Conservation (phyloP, 2,329 filamentous ascomycete genomes). For the Paecilomyces fulvus region DNA sequence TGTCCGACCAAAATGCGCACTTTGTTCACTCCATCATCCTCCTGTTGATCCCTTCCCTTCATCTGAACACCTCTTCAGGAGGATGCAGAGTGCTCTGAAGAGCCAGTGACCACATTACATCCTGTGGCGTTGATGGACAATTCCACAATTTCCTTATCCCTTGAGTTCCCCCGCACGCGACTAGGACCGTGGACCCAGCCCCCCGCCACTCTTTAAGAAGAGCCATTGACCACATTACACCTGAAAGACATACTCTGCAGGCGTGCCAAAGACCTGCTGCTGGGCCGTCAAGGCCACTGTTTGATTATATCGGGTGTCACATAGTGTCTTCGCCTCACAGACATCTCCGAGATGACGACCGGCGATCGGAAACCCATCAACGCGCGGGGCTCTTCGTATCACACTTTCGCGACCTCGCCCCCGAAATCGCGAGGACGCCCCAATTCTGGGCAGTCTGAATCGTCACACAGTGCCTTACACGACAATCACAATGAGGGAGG, state of each 20-base stretch:
- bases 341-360: conserved; percentile 17
- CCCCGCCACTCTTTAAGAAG: background rate
- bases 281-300: background rate
- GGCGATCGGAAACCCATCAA: conserved; percentile 22
- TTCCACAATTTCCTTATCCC: background rate
- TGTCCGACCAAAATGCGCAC: background rate
- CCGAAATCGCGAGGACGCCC: conserved; percentile 40
- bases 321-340: background rate
- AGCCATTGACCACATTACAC: background rate
- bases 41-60: background rate
- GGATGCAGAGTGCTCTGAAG: background rate
- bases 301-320: background rate
- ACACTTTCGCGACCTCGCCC: conserved; percentile 40
- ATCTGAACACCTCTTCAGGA: background rate
- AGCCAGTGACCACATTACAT: background rate
- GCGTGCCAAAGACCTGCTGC: background rate
- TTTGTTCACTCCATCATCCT: background rate
- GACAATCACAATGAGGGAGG: conserved; percentile 17
- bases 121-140: background rate
- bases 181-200: background rate
- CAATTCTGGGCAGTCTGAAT: conserved; percentile 33
- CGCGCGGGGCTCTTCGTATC: conserved; percentile 37
- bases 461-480: conserved; percentile 25
- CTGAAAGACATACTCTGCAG: background rate
- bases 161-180: background rate